Conservation (phyloP, 352 stramenopile species). For the Phytopythium sindhum region DNA sequence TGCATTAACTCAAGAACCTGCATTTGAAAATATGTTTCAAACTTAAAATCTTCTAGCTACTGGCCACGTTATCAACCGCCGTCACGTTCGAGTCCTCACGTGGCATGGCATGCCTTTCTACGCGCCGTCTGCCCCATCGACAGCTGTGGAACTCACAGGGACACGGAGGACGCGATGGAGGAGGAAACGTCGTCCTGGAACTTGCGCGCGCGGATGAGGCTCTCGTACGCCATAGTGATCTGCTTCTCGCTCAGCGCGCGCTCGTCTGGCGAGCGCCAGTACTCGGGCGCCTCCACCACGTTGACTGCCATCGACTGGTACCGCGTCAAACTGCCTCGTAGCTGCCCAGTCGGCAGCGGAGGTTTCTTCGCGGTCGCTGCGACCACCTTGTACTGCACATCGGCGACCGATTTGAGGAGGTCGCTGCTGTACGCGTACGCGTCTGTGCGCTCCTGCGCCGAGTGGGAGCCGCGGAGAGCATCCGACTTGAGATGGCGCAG, state of each 20-base stretch:
- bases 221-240: slow-evolving; percentile 7
- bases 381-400: slow-evolving; percentile 7
- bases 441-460: slow-evolving; percentile 10
- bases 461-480: slow-evolving; percentile 10
- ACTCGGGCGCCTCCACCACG: slow-evolving; percentile 36
- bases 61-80: no score
- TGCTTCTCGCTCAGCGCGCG: slow-evolving; percentile 7
- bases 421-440: slow-evolving; percentile 6
- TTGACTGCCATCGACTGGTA: slow-evolving; percentile 32
- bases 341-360: background rate
- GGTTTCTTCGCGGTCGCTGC: background rate
- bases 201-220: slow-evolving; percentile 7
- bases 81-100: no score
- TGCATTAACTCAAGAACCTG: no score
- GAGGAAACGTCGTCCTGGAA: slow-evolving; percentile 1
- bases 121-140: background rate
- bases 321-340: background rate
- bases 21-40: no score
- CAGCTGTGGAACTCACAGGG: background rate
- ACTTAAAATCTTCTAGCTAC: no score
- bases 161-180: background rate
- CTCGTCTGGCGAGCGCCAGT: slow-evolving; percentile 40
- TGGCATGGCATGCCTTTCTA: background rate
- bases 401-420: slow-evolving; percentile 4
- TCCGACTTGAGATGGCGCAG: slow-evolving; percentile 30